Evolutionary conservation across 176 grass and related monocot species (phyloP), one percentile per base, ranked within the genome.

Genomic region (Saccharum spontaneum): DNA sequence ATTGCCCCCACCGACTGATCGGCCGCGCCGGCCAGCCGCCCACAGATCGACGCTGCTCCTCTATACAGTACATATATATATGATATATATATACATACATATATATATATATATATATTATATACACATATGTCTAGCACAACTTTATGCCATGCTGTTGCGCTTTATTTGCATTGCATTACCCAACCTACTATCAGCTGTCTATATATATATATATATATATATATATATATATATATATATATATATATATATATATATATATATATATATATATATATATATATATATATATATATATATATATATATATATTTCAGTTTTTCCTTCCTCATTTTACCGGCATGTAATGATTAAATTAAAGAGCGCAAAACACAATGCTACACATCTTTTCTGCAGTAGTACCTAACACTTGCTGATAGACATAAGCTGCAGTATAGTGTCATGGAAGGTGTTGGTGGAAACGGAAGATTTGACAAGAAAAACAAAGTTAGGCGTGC

Each of bases 1-100:
- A 79, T 78, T 71, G 49, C 73, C 60, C 11, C 22, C 46, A 70
- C 68, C 74, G 30, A 57, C 52, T 67, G 15, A 76, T 14, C 66
- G 49, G 4, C 48, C n/a, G n/a, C n/a, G n/a, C n/a, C 46, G 79
- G 67, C 70, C 67, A 68, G 26, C n/a, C 44, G 23, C 55, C 55
- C 55, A n/a, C 55, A 59, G 20, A 59, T 57, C 18, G 18, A 22
- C 6, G 7, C 52, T 22, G 7, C 52, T 57, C 6, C 52, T 22
- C 52, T 9, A 3, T 57, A 22, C 17, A 8, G 17, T 55, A 20
- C 3, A 16, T 1, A 50, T 5, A 50, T 17, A 17, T 17, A 17
- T 50, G n/a, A 45, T 16, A 50, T 50, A 50, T 50, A 50, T 1
- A 50, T 50, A 15, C 0, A 50, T 50, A 50, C 6, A 50, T 17